Conservation (phyloP, 2,329 filamentous ascomycete species). For the Nigrospora sphaerica region DNA sequence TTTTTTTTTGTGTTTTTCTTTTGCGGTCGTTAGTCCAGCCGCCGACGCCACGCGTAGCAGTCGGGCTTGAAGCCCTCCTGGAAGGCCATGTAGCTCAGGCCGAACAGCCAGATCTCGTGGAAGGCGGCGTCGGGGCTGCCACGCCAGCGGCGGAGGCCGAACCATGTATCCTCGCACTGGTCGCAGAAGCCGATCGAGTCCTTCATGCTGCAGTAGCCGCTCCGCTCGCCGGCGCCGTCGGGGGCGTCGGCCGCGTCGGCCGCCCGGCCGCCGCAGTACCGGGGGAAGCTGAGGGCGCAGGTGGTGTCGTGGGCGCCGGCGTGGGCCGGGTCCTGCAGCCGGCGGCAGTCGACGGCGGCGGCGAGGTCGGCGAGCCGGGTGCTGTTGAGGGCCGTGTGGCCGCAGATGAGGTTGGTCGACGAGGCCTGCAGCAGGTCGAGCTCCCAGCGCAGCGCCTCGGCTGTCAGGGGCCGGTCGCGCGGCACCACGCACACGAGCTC, state of each 20-base stretch:
- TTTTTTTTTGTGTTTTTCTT: no score
- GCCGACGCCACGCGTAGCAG: not conserved
- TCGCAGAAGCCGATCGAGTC: slow-evolving; percentile 2
- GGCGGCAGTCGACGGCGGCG: not conserved
- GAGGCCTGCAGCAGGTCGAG: slow-evolving; percentile 2
- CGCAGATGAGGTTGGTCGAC: not conserved
- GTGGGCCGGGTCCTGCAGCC: not conserved
- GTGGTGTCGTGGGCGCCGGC: not conserved
- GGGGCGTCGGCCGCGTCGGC: not conserved
- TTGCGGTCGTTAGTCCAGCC: not conserved
- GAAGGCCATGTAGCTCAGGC: slow-evolving; percentile 1
- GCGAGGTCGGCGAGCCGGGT: not conserved
- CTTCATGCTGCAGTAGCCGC: not conserved
- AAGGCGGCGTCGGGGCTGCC: not conserved
- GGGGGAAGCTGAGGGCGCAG: not conserved
- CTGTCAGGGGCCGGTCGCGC: not conserved
- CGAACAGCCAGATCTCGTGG: slow-evolving; percentile 2
- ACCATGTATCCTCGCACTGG: slow-evolving; percentile 2
- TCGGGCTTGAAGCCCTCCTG: slow-evolving; percentile 1
- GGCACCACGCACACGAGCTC: slow-evolving; percentile 1
- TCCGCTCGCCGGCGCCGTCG: not conserved
- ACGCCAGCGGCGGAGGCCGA: slow-evolving; percentile 1
- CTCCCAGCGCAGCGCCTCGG: not conserved
- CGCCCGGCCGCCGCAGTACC: not conserved
- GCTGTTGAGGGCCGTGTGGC: not conserved